phyloP scores from a whole-genome alignment of 371 early-diverging fungal species.

The Lichtheimia hyalospora region DNA sequence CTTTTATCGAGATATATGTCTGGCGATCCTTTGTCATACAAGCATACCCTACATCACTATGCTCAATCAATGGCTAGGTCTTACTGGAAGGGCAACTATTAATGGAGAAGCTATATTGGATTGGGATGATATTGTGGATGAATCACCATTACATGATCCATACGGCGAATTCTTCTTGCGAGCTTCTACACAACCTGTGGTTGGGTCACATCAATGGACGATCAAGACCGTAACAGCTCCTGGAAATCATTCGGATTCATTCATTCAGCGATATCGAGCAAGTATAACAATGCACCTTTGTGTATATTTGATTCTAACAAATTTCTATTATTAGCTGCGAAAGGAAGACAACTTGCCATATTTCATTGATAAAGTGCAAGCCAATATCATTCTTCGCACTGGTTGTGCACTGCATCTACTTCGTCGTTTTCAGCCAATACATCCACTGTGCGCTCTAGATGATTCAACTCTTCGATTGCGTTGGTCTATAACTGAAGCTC shows the following conservation, averaged over 20 bases:
- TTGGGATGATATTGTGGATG: conserved; percentile 2
- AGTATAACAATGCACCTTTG: not conserved
- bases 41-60: conserved; percentile 51
- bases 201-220: not conserved
- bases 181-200: conserved; percentile 3
- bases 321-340: conserved; percentile 13
- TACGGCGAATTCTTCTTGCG: conserved; percentile 50
- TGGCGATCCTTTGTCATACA: conserved; percentile 38
- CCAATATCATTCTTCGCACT: conserved; percentile 28
- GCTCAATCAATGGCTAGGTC: conserved; percentile 51
- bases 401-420: conserved; percentile 31
- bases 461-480: conserved; percentile 2
- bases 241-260: not conserved
- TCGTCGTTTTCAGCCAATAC: conserved; percentile 22
- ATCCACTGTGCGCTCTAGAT: conserved; percentile 24
- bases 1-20: conserved; percentile 37
- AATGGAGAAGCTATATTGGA: conserved; percentile 3
- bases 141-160: conserved; percentile 27
- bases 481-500: conserved; percentile 9
- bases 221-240: no score
- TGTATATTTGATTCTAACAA: not conserved
- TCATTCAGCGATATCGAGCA: conserved; percentile 7
- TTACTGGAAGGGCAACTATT: conserved; percentile 6
- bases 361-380: conserved; percentile 21
- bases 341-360: conserved; percentile 20